Base-by-base conservation (phyloP, 2,329 filamentous ascomycete species). In the Raffaelea deltoideospora region DNA sequence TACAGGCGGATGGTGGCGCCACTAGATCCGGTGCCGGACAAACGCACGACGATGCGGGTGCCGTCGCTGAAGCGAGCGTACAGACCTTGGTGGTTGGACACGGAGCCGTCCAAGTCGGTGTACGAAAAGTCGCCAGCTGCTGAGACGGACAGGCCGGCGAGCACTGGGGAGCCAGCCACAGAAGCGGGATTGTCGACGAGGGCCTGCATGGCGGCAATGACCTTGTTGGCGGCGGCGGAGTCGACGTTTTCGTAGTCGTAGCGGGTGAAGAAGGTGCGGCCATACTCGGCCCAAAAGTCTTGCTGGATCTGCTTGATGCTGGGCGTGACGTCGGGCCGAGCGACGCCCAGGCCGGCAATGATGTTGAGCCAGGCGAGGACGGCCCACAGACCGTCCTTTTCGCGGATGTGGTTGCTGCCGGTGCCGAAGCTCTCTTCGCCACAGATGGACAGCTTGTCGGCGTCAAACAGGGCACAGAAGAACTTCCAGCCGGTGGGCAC, bases 401-500 rank as follows among this genome's bases (percentile, higher is more conserved):
- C 90, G 49, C 90, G 85, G 54, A 98, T 94, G 62, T 98, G 90
- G 67, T 98, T 95, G 61, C 83, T 93, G 28, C 90, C 90, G 10
- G 90, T 98, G 47, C 90, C 90, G 58, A 98, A 98, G 46, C 82
- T 90, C 70, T 98, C 90, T 63, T 98, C 90, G 41, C 90, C 90
- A 55, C 90, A 98, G 57, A 98, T 98, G 53, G 90, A 94, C 54
- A 95, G 79, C 70, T 93, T 94, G 63, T 93, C 69, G 46, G 84
- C 80, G 53, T 95, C 87, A 52, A 95, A 94, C 40, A 95, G 72
- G 50, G 86, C 85, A 55, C 87, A 95, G 76, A 95, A 95, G 71
- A 95, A 95, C 62, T 95, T 95, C 90, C 90, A 98, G 51, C 90
- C 90, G 1, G 90, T 98, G 27, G 90, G 90, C 1, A 98, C 90